Base-by-base conservation (phyloP, 495 filamentous ascomycete genomes). In the Penicillium verhagenii region DNA sequence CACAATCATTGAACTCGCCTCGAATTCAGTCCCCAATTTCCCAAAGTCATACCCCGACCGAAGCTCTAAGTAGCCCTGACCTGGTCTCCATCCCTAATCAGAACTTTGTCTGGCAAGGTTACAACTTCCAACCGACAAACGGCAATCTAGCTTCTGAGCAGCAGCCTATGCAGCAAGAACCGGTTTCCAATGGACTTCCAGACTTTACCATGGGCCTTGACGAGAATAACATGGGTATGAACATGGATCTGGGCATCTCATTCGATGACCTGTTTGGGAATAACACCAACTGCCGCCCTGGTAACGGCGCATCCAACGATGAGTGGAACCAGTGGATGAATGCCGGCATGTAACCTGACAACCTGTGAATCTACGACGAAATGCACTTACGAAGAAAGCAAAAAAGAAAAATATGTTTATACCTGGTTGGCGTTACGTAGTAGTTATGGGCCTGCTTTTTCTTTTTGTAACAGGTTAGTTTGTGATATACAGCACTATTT, bases 261-360 rank as follows among this genome's bases (percentile, higher is more conserved):
- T 70, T 78, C 39, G 73, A 75, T 47, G 75, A 78, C 40, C 61
- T 78, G 28, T 74, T 78, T 39, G 75, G 73, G 9, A 75, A 71
- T 26, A 61, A 58, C 8, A 62, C 69, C 11, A 46, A 50, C 4
- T 65, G 39, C 45, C 63, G 59, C 26, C 53, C 62, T 21, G 58
- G 50, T 47, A 47, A 57, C 50, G 55, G 54, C 45, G 50, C 53
- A 16, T 26, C 59, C 20, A 72, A 65, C 29, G 75, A 78, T 31
- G 74, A 78, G 4, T 78, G 72, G 73, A 63, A 61, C 20, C 71
- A 74, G 47, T 78, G 73, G 72, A 72, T 75, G 73, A 75, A 71
- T 54, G 51, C 54, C 5, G 54, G 47, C 11, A 47, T 47, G 16
- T 65, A 43, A 56, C 2, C 33, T 14, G 16, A 7, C 35, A n/a